Conservation (phyloP, 148 eudicot genomes). For the Rheum nobile region DNA sequence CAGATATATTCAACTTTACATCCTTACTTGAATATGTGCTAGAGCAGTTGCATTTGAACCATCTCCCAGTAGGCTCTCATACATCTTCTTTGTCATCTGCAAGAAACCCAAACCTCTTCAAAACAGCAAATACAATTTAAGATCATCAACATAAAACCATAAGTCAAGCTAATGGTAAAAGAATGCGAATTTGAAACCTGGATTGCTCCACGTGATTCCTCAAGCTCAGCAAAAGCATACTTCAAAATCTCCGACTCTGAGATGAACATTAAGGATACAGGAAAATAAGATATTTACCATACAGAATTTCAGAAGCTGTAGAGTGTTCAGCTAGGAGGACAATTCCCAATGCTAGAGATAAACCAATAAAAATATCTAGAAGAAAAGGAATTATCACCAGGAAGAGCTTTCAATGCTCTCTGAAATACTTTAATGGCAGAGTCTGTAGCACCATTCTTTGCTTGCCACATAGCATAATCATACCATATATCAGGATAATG, state of each 20-base stretch:
- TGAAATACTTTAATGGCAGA: constrained; percentile 80
- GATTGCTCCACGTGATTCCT: constrained; percentile 92
- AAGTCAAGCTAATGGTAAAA: neutral
- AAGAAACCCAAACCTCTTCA: constrained; percentile 3
- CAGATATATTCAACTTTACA: neutral
- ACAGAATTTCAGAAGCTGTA: neutral
- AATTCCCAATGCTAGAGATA: neutral
- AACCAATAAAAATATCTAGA: neutral
- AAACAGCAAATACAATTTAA: neutral
- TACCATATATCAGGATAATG: constrained; percentile 99
- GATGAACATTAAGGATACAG: neutral
- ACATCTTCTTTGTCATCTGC: constrained; percentile 88
- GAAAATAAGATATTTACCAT: neutral
- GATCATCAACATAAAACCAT: neutral
- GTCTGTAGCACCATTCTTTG: constrained; percentile 79
- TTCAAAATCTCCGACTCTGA: constrained; percentile 79
- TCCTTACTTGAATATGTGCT: constrained; percentile 80
- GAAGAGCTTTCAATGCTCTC: constrained; percentile 94
- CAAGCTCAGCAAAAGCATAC: constrained; percentile 94
- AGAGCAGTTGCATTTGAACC: constrained; percentile 56
- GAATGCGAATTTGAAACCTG: constrained; percentile 38
- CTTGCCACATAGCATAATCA: constrained; percentile 96
- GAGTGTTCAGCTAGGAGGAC: constrained; percentile 1
- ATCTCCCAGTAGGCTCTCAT: constrained; percentile 77
- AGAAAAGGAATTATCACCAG: constrained; percentile 40